Percentiles rank a stretch among this genome's conserved stretches.
These are phyloP conservation scores for Pythium aristosporum DNA, from an alignment of 352 stramenopile genomes.

Conservation along the genomic window DNA sequence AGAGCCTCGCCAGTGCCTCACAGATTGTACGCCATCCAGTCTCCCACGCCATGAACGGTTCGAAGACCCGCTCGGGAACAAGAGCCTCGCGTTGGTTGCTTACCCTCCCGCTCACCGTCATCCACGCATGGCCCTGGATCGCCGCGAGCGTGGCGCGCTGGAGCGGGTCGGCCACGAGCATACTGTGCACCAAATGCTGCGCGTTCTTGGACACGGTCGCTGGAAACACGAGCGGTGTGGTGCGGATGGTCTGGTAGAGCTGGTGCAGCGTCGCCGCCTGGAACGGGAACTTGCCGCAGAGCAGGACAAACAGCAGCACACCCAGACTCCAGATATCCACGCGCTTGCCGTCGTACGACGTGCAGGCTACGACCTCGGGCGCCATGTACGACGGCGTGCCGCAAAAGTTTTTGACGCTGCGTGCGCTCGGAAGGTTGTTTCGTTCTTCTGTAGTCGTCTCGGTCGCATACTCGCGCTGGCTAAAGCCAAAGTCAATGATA, in stretches of 20 bases:
- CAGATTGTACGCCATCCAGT: conserved; percentile 18
- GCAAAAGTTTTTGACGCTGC: conserved; percentile 70
- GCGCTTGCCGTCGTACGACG: conserved; percentile 50
- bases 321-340: conserved; percentile 61
- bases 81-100: not conserved
- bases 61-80: not conserved
- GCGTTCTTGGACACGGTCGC: conserved; percentile 35
- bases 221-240: conserved; percentile 18
- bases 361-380: conserved; percentile 59
- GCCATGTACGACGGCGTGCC: conserved; percentile 81
- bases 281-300: conserved; percentile 73
- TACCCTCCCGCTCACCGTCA: not conserved
- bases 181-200: conserved; percentile 42
- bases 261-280: conserved; percentile 66
- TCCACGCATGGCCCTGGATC: conserved; percentile 45
- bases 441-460: not conserved
- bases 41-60: conserved; percentile 28
- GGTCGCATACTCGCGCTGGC: conserved; percentile 38
- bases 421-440: conserved; percentile 1
- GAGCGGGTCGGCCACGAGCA: conserved; percentile 43
- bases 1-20: conserved; percentile 25
- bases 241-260: conserved; percentile 41
- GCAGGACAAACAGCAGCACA: conserved; percentile 50
- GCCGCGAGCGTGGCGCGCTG: conserved; percentile 38
- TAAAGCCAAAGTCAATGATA: conserved; percentile 76